Percentiles rank a stretch among this genome's conserved stretches.
Evolutionary conservation across 345 rosid species (phyloP).

Genomic region (Cardamine occulta): DNA sequence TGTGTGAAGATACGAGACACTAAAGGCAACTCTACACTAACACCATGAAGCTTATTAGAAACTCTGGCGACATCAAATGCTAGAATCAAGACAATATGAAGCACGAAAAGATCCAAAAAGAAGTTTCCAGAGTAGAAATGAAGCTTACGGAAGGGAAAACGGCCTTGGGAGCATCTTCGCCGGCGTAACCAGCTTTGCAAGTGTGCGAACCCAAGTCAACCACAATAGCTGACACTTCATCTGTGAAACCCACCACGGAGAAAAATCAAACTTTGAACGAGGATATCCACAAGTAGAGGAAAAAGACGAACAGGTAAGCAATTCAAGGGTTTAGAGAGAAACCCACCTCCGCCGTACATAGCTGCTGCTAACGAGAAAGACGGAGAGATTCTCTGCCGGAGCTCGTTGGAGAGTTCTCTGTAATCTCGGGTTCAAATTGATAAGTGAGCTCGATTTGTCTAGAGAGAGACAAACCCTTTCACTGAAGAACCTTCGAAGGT

Average conservation of each 20-base stretch:
- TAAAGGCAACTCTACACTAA: conserved; percentile 12
- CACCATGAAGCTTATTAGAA: conserved; percentile 22
- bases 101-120: neutral
- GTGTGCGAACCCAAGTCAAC: conserved; percentile 97
- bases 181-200: conserved; percentile 99
- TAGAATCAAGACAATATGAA: conserved; percentile 7
- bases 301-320: neutral
- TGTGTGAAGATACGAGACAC: neutral
- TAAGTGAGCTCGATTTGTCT: conserved; percentile 9
- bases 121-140: neutral
- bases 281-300: neutral
- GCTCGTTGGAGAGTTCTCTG: conserved; percentile 29
- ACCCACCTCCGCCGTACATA: conserved; percentile 99
- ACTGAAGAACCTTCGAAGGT: neutral
- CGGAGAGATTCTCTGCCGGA: conserved; percentile 27
- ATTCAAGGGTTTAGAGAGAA: conserved; percentile 6
- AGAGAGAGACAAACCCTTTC: neutral
- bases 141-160: conserved; percentile 89
- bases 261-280: conserved; percentile 15
- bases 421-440: conserved; percentile 20
- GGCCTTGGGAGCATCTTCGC: conserved; percentile 99
- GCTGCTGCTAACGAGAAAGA: conserved; percentile 32
- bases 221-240: conserved; percentile 98
- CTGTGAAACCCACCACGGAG: conserved; percentile 52
- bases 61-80: conserved; percentile 18